These are phyloP conservation scores for Verticillium tricorpus DNA, from an alignment of 2,329 filamentous ascomycete species.

Conservation along the genomic window DNA sequence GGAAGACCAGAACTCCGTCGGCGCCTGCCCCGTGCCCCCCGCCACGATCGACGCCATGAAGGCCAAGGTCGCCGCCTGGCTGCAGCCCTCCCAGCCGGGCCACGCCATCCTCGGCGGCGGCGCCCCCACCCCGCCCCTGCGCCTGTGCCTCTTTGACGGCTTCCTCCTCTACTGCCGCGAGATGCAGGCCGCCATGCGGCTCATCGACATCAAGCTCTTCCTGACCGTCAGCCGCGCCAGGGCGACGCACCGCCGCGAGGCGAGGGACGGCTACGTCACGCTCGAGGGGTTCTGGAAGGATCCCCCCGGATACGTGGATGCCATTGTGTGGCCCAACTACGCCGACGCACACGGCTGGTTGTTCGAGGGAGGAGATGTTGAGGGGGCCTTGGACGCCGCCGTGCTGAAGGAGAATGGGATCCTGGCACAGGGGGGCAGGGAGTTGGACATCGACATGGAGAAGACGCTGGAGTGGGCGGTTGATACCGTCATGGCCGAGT, in stretches of 20 bases:
- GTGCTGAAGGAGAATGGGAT: conserved; percentile 41
- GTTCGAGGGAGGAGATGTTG: conserved; percentile 66
- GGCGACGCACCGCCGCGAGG: conserved; percentile 62
- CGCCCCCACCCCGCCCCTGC: conserved; percentile 20
- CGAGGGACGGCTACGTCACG: conserved; percentile 72
- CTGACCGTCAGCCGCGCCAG: conserved; percentile 62
- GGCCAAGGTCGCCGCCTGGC: conserved; percentile 42
- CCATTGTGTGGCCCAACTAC: conserved; percentile 95
- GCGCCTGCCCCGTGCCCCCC: conserved; percentile 46
- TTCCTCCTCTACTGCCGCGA: conserved; percentile 73
- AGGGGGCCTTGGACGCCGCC: conserved; percentile 45
- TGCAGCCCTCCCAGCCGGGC: conserved; percentile 38
- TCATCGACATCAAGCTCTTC: conserved; percentile 75
- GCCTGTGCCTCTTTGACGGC: conserved; percentile 76
- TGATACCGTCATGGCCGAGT: conserved; percentile 48
- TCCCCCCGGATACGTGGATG: conserved; percentile 89
- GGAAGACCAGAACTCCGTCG: conserved; percentile 60
- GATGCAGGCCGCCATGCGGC: conserved; percentile 49
- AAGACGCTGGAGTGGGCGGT: conserved; percentile 66
- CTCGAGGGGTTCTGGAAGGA: conserved; percentile 92
- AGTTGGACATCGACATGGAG: conserved; percentile 53
- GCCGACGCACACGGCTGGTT: conserved; percentile 76
- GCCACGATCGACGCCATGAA: conserved; percentile 41
- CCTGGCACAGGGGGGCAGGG: conserved; percentile 40
- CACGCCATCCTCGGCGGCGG: conserved; percentile 25